phyloP scores from a whole-genome alignment of 768 basidiomycete species.

The Trametes punicea region DNA sequence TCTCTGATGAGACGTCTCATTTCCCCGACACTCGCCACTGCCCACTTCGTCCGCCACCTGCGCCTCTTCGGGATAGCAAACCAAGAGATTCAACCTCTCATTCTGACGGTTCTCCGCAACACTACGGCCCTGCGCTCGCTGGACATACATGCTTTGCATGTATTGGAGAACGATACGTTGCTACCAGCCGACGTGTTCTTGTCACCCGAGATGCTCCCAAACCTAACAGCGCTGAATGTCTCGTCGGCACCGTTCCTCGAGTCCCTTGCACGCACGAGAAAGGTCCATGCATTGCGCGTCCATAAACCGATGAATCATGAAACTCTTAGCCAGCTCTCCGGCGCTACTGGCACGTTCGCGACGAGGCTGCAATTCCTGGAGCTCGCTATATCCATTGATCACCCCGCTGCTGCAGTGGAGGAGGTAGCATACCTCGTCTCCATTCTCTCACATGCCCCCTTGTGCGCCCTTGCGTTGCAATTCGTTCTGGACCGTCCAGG shows the following conservation, averaged over 20 bases:
- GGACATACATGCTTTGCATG: conserved; percentile 7
- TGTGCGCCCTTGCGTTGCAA: conserved; percentile 5
- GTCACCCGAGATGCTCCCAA: conserved; percentile 18
- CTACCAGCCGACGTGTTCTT: conserved; percentile 3
- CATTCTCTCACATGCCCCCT: conserved; percentile 2
- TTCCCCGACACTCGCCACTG: conserved; percentile 13
- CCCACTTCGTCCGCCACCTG: conserved; percentile 20
- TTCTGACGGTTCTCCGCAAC: conserved; percentile 9
- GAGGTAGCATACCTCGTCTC: conserved; percentile 12
- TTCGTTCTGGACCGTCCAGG: conserved; percentile 3
- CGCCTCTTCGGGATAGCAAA: conserved; percentile 8
- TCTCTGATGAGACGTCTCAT: conserved; percentile 13
- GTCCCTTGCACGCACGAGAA: neutral
- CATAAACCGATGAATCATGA: conserved; percentile 5
- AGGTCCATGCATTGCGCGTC: neutral
- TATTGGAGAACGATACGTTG: neutral
- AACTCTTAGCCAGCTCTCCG: neutral
- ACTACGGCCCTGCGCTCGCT: conserved; percentile 18
- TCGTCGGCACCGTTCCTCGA: conserved; percentile 1
- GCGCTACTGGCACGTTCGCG: neutral
- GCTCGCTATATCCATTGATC: conserved; percentile 5
- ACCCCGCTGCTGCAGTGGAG: neutral
- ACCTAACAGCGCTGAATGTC: conserved; percentile 24
- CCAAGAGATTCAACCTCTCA: conserved; percentile 3
- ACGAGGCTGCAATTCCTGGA: neutral